Evolutionary conservation across 78 protist genomes (phyloP).

Genomic region (Dictyostelium firmibasis): DNA sequence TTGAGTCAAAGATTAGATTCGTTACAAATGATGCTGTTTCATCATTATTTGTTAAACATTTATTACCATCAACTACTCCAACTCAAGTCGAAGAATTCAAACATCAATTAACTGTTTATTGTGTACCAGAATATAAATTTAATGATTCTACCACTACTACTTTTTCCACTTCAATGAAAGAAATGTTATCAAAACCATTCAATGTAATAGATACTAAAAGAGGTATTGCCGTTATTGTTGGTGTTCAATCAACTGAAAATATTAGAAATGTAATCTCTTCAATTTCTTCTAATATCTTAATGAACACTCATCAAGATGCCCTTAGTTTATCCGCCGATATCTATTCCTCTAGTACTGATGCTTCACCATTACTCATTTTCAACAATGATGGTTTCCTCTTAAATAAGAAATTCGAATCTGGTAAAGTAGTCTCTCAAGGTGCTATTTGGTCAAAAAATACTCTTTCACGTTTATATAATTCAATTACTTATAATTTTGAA

Average conservation of each 20-base stretch:
- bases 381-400: constrained; percentile 24
- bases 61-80: constrained; percentile 29
- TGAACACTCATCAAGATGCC: constrained; percentile 6
- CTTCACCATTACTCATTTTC: constrained; percentile 10
- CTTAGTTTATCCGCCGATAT: constrained; percentile 34
- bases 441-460: constrained; percentile 41
- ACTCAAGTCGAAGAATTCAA: neutral
- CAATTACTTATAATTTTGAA: constrained; percentile 41
- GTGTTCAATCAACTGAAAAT: constrained; percentile 54
- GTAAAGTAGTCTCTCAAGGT: constrained; percentile 73
- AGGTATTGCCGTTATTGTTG: constrained; percentile 73
- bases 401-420: constrained; percentile 50
- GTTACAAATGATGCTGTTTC: constrained; percentile 29
- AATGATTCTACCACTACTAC: too few relatives aligned
- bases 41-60: constrained; percentile 51
- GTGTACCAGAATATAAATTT: constrained; percentile 7
- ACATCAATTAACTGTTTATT: constrained; percentile 45
- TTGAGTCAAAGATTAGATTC: constrained; percentile 24
- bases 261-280: constrained; percentile 31
- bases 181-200: constrained; percentile 13
- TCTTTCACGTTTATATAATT: constrained; percentile 47
- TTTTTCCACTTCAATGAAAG: too few relatives aligned
- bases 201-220: constrained; percentile 58
- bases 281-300: neutral
- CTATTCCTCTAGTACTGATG: neutral